Evolutionary conservation across 2,329 filamentous ascomycete species (phyloP), one percentile per base, ranked within the genome.

Genomic region (Emericellopsis atlantica): DNA sequence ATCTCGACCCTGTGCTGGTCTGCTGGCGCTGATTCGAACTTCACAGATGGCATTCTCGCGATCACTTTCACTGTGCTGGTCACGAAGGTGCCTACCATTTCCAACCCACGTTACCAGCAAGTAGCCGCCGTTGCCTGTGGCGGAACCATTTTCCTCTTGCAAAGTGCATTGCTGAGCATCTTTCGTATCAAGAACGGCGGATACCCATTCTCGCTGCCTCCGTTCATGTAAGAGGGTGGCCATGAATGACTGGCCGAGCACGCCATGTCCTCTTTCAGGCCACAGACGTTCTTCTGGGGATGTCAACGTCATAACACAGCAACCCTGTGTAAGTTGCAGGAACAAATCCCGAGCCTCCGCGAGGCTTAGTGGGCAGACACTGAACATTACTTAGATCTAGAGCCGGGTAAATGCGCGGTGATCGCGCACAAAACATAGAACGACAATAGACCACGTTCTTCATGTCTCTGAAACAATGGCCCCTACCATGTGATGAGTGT

Each of bases 101-200:
- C 74, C 41, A 83, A 94, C 56, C 61, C 77, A 14, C 81, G 79
- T 51, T 69, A 75, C 9, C 92, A 98, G 64, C 81, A 92, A 58
- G 66, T 92, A 32, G 81, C 83, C 31, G 81, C 95, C 6, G 63
- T 95, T 43, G 69, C 83, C 35, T 95, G 88, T 84, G 80, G 77
- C 16, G 76, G 68, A 36, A 67, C 92, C 24, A 64, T 95, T 43
- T 79, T 95, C 51, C 64, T 84, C 47, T 78, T 88, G 64, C 96
- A 96, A 70, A 94, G 89, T 67, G 92, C 95, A 65, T 70, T 98
- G 47, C 74, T 98, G 49, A 95, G 85, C 62, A 71, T 95, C 47
- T 98, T 98, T 74, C 79, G 89, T 53, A 70, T 84, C 53, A 98
- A 98, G 79, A 98, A 96, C 57, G 79, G 80, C 29, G 87, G 87